These are phyloP conservation scores for Aspergillus pseudoglaucus DNA, from an alignment of 2,329 filamentous ascomycete species.

Conservation along the genomic window DNA sequence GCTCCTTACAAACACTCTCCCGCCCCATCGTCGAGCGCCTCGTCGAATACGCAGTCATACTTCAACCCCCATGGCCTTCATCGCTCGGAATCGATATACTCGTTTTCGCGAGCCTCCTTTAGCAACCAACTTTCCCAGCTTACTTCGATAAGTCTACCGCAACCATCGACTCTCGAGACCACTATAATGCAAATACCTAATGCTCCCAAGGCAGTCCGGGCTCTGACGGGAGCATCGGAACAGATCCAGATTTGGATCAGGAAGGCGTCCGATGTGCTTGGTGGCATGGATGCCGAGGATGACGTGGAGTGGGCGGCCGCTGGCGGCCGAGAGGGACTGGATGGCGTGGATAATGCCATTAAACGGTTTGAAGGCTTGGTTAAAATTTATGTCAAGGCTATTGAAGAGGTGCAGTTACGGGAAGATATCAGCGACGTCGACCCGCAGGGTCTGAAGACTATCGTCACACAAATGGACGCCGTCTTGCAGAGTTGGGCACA, in stretches of 20 bases:
- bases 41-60: slow-evolving; percentile 33
- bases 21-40: slow-evolving; percentile 15
- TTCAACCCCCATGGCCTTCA: slow-evolving; percentile 44
- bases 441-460: slow-evolving; percentile 62
- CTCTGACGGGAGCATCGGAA: slow-evolving; percentile 77
- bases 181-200: slow-evolving; percentile 80
- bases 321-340: slow-evolving; percentile 56
- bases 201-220: slow-evolving; percentile 73
- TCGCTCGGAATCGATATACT: slow-evolving; percentile 83
- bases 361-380: slow-evolving; percentile 80
- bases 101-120: slow-evolving; percentile 84
- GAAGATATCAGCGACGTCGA: slow-evolving; percentile 67
- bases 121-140: slow-evolving; percentile 88
- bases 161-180: slow-evolving; percentile 73
- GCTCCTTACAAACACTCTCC: slow-evolving; percentile 34
- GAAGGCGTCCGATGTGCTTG: slow-evolving; percentile 84
- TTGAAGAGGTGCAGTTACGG: slow-evolving; percentile 79
- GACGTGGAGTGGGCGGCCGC: slow-evolving; percentile 95
- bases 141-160: slow-evolving; percentile 81
- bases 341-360: slow-evolving; percentile 63
- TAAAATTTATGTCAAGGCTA: slow-evolving; percentile 87
- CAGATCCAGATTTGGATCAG: slow-evolving; percentile 92
- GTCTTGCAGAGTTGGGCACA: slow-evolving; percentile 79
- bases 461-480: slow-evolving; percentile 82
- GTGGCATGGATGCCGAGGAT: slow-evolving; percentile 85